Percentiles rank a stretch among this genome's conserved stretches.
Conservation (phyloP, 345 rosid genomes). For the Reutealis trisperma region DNA sequence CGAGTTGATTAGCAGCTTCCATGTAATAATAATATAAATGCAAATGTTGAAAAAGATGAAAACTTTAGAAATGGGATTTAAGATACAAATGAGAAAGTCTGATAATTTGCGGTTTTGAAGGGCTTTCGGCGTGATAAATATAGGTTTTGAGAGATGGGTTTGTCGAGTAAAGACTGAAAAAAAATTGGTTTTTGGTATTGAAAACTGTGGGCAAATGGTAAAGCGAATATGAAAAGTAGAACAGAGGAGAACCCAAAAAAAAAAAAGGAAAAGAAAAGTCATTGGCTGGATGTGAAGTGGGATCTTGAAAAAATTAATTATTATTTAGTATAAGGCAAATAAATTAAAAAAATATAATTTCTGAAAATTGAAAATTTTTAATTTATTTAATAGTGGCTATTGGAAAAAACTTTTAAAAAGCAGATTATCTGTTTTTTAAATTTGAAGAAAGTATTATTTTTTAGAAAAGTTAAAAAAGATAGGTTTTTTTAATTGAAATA, state of each 20-base stretch:
- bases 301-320: background rate
- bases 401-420: no score
- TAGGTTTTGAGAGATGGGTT: constrained; percentile 8
- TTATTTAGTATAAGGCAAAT: no score
- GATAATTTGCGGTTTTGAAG: background rate
- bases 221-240: no score
- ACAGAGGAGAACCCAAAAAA: background rate
- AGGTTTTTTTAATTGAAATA: no score
- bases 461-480: no score
- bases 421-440: no score
- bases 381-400: no score
- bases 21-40: background rate
- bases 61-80: background rate
- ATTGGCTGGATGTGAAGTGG: background rate
- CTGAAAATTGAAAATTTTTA: no score
- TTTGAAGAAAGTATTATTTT: no score
- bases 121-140: constrained; percentile 3
- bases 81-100: background rate
- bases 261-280: background rate
- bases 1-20: constrained; percentile 44
- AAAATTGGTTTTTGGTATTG: background rate
- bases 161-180: background rate
- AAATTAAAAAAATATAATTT: no score
- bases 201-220: constrained; percentile 17
- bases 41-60: background rate